Conservation (phyloP, 177 flowering plant genomes). For the Vitis hybrid region DNA sequence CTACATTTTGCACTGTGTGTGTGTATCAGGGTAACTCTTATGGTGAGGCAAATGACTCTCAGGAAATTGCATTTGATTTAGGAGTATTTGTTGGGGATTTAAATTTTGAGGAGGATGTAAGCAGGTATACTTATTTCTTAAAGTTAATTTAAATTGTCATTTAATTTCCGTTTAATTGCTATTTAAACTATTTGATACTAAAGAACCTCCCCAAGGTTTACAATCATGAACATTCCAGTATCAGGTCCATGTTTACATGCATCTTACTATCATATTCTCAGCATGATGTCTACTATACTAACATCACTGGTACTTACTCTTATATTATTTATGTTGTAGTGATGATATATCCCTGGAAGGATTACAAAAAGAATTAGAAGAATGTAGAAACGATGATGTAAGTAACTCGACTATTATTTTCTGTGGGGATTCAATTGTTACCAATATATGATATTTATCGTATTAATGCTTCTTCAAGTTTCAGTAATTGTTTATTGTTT, state of each 20-base stretch:
- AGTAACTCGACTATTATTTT: conserved; percentile 17
- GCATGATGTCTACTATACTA: neutral
- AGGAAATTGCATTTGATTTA: conserved; percentile 57
- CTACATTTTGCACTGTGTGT: neutral
- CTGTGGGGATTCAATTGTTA: neutral
- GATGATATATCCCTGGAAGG: conserved; percentile 87
- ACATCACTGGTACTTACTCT: neutral
- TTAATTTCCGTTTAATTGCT: neutral
- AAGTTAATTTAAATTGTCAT: neutral
- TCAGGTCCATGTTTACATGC: too few species aligned
- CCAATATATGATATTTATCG: neutral
- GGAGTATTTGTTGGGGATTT: conserved; percentile 87
- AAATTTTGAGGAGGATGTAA: conserved; percentile 67
- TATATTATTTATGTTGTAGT: conserved; percentile 28
- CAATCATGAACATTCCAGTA: too few species aligned
- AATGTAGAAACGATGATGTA: conserved; percentile 83
- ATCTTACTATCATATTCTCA: neutral
- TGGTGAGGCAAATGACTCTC: conserved; percentile 32
- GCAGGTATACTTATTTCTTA: conserved; percentile 40
- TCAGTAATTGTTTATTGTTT: neutral
- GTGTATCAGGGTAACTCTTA: conserved; percentile 28
- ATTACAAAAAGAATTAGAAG: conserved; percentile 84
- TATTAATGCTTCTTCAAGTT: neutral
- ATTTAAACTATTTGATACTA: too few species aligned
- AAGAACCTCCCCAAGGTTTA: neutral